A percentile compares a stretch with the other conserved stretches of the same genome.
Conservation (phyloP, 257 asterid species). For the Capsicum baccatum region DNA sequence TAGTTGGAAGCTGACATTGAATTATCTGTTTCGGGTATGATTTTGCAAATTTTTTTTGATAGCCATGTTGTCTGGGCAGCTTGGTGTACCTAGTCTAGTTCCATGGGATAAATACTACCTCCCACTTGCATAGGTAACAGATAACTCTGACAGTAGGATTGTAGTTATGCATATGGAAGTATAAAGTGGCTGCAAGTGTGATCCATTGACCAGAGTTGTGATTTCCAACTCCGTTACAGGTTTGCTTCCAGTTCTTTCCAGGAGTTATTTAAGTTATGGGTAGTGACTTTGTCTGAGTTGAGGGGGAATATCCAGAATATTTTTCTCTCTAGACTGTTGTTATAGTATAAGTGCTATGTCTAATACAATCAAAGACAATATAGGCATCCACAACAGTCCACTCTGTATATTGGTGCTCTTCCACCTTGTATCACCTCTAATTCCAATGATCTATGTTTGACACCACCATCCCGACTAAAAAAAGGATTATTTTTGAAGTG, state of each 20-base stretch:
- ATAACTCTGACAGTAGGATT: background rate
- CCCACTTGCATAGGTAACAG: background rate
- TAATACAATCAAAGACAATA: background rate
- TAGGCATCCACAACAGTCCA: background rate
- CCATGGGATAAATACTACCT: background rate
- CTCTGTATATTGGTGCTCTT: background rate
- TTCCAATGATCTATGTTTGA: background rate
- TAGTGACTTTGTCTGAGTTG: background rate
- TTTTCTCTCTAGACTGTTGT: background rate
- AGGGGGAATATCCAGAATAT: background rate
- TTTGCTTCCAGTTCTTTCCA: background rate
- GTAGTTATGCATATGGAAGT: background rate
- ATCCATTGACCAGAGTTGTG: conserved; percentile 9
- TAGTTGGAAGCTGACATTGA: background rate
- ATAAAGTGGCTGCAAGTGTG: too few relatives aligned
- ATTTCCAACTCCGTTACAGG: background rate
- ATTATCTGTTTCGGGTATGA: background rate
- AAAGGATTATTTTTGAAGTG: background rate
- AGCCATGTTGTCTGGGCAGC: background rate
- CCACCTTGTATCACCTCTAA: background rate
- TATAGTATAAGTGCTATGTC: background rate
- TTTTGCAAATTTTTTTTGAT: background rate
- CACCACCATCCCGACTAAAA: background rate
- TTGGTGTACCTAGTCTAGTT: background rate
- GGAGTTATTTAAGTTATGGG: background rate